Percentiles rank a stretch among this genome's conserved stretches.
Evolutionary conservation across 2,329 filamentous ascomycete genomes (phyloP).

Genomic region (Decorospora gaudefroyi): DNA sequence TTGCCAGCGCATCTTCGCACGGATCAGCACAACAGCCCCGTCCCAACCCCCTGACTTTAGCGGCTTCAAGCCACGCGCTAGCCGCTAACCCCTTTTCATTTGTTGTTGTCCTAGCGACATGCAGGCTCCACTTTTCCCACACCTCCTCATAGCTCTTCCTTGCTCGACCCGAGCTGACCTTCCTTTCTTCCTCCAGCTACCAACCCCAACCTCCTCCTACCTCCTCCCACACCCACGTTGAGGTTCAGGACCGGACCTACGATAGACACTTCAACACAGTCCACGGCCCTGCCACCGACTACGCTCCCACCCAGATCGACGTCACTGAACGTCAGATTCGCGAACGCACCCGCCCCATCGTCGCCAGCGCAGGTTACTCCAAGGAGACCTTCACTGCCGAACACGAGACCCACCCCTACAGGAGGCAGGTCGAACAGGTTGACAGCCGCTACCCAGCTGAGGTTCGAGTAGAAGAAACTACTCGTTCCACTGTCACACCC

Average conservation of each 20-base stretch:
- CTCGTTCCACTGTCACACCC: slow-evolving; percentile 58
- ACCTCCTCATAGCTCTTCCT: slow-evolving; percentile 42
- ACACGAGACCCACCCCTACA: slow-evolving; percentile 49
- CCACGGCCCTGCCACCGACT: slow-evolving; percentile 56
- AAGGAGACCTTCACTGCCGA: slow-evolving; percentile 49
- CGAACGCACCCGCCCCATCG: slow-evolving; percentile 62
- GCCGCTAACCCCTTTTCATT: slow-evolving; percentile 42
- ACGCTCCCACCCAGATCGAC: slow-evolving; percentile 63
- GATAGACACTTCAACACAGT: slow-evolving; percentile 55
- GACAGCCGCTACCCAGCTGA: slow-evolving; percentile 50
- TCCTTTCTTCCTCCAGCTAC: slow-evolving; percentile 55
- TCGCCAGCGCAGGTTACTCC: slow-evolving; percentile 51
- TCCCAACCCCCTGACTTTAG: slow-evolving; percentile 45
- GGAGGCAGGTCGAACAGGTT: slow-evolving; percentile 41
- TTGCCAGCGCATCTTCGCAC: slow-evolving; percentile 35
- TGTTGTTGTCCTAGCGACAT: slow-evolving; percentile 50
- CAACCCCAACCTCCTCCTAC: slow-evolving; percentile 57
- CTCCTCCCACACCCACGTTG: slow-evolving; percentile 68
- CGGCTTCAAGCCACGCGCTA: slow-evolving; percentile 37
- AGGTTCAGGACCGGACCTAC: slow-evolving; percentile 62
- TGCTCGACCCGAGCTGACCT: slow-evolving; percentile 44
- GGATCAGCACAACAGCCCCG: slow-evolving; percentile 37
- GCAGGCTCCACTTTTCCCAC: slow-evolving; percentile 45
- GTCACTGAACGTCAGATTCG: slow-evolving; percentile 65
- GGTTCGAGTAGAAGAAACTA: slow-evolving; percentile 56